Evolutionary conservation across 2,329 filamentous ascomycete genomes (phyloP).

Genomic region (Neofusicoccum umdonicola): DNA sequence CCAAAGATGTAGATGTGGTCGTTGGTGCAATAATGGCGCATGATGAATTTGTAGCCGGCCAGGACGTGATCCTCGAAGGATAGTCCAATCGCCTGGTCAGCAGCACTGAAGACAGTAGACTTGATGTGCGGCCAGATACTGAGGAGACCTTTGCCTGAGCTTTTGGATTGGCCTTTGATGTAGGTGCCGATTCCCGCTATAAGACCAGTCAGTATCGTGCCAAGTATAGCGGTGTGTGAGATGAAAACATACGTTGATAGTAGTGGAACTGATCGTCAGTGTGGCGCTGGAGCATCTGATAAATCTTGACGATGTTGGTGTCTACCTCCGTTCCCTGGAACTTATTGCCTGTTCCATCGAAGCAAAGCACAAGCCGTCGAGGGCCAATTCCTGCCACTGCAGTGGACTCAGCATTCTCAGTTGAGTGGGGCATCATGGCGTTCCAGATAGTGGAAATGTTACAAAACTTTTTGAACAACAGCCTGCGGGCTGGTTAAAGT

Average conservation of each 20-base stretch:
- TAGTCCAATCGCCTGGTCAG: slow-evolving; percentile 20
- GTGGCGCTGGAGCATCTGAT: slow-evolving; percentile 65
- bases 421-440: background rate
- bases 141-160: background rate
- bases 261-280: slow-evolving; percentile 55
- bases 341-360: slow-evolving; percentile 45
- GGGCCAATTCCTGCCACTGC: slow-evolving; percentile 16
- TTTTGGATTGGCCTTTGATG: slow-evolving; percentile 1
- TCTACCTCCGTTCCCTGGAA: slow-evolving; percentile 42
- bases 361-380: slow-evolving; percentile 35
- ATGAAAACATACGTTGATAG: slow-evolving; percentile 23
- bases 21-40: slow-evolving; percentile 30
- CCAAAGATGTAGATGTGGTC: slow-evolving; percentile 36
- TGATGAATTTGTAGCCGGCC: slow-evolving; percentile 32
- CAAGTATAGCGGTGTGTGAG: background rate
- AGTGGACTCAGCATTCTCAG: background rate
- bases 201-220: background rate
- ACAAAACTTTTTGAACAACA: background rate
- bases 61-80: slow-evolving; percentile 25
- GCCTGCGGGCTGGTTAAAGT: too few species aligned
- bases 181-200: slow-evolving; percentile 25
- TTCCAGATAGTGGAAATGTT: background rate
- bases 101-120: background rate
- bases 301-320: slow-evolving; percentile 63
- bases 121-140: background rate